These are phyloP conservation scores for Arctium minus DNA, from an alignment of 129 eudicot species.

Conservation along the genomic window DNA sequence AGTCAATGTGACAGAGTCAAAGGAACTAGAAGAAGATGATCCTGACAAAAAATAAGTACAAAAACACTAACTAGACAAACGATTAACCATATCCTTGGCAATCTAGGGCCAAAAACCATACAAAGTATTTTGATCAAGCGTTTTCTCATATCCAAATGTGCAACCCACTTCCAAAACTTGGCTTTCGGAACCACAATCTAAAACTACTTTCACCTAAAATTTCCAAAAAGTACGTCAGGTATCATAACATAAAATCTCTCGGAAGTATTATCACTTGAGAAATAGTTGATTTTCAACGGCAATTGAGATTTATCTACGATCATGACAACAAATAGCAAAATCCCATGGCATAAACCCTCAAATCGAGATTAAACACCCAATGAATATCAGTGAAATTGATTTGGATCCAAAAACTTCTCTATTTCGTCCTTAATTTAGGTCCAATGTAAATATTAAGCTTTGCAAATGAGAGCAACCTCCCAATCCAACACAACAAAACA, in stretches of 20 bases:
- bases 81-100: conserved; percentile 69
- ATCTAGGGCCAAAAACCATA: conserved; percentile 55
- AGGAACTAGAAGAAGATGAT: conserved; percentile 47
- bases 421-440: no score
- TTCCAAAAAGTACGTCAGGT: conserved; percentile 42
- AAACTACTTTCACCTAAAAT: conserved; percentile 39
- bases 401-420: no score
- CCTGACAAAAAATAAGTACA: conserved; percentile 54
- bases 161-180: conserved; percentile 25
- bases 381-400: conserved; percentile 11
- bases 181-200: not conserved
- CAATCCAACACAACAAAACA: not conserved
- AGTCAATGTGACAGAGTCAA: conserved; percentile 34
- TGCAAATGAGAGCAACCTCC: not conserved
- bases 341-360: conserved; percentile 15
- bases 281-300: conserved; percentile 21
- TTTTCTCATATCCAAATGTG: conserved; percentile 81
- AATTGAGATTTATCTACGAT: conserved; percentile 24
- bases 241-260: conserved; percentile 37
- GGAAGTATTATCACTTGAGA: conserved; percentile 15
- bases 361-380: conserved; percentile 4
- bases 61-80: conserved; percentile 50
- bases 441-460: not conserved
- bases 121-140: conserved; percentile 60
- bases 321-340: conserved; percentile 11